Conservation (phyloP, 2,329 filamentous ascomycete genomes). For the Penicillium sp. region DNA sequence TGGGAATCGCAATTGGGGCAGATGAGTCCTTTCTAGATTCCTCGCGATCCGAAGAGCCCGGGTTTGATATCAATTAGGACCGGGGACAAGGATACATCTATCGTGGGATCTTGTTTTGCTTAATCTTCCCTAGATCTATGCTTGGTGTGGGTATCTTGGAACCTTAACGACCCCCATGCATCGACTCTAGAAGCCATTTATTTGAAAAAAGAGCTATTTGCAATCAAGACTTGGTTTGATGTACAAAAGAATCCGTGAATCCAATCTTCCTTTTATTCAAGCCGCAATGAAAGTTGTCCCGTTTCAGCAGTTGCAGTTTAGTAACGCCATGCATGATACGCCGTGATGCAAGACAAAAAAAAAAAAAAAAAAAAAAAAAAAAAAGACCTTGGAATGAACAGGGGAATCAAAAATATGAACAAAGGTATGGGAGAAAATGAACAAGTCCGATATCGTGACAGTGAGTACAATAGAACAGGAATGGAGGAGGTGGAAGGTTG, state of each 20-base stretch:
- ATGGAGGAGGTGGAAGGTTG: not conserved
- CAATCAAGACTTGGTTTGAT: slow-evolving; percentile 3
- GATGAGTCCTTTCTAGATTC: not conserved
- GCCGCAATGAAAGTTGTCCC: not conserved
- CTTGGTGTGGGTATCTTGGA: not conserved
- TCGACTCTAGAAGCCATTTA: not conserved
- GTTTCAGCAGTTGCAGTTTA: not conserved
- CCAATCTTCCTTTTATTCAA: slow-evolving; percentile 1
- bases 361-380: not conserved
- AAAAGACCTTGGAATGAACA: not conserved
- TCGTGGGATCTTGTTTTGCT: not conserved
- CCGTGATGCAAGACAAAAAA: not conserved
- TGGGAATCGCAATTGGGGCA: too few species aligned
- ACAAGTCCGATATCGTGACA: not conserved
- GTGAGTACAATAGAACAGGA: not conserved
- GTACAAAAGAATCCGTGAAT: slow-evolving; percentile 4
- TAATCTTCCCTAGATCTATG: not conserved
- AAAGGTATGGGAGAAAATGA: not conserved
- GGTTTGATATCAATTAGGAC: not conserved
- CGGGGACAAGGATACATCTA: not conserved
- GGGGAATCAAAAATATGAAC: not conserved
- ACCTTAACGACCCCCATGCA: not conserved
- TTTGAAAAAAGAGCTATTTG: not conserved
- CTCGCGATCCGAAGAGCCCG: not conserved
- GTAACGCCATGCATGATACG: not conserved